Percentiles rank a stretch among this genome's conserved stretches.
Conservation (phyloP, 176 grass and related monocot species). For the Microstegium vimineum region DNA sequence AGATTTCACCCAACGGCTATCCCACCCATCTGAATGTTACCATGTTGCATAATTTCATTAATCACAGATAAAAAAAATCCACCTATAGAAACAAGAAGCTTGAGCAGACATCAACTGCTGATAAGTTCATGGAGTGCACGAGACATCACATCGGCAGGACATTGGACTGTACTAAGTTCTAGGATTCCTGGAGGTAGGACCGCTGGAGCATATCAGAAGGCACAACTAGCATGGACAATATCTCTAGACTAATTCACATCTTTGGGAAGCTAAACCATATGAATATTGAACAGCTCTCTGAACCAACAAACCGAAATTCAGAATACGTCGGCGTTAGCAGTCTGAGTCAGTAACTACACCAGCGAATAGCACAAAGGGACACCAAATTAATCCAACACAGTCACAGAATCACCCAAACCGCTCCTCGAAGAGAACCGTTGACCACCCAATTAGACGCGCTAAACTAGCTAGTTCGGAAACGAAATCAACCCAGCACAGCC, state of each 20-base stretch:
- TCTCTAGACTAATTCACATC: not conserved
- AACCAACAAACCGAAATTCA: not conserved
- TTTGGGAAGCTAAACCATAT: not conserved
- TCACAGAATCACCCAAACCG: slow-evolving; percentile 54
- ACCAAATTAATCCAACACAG: not conserved
- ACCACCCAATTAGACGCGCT: not conserved
- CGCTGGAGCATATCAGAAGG: not conserved
- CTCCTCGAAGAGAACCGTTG: slow-evolving; percentile 40
- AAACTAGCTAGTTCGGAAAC: not conserved
- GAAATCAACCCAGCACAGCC: not conserved
- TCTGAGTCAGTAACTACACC: not conserved
- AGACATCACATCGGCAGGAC: not conserved
- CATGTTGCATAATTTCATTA: slow-evolving; percentile 1
- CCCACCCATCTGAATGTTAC: slow-evolving; percentile 60
- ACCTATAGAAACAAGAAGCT: not conserved
- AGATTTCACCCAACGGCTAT: slow-evolving; percentile 75
- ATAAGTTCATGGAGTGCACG: not conserved
- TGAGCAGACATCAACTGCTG: not conserved
- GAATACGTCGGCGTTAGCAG: not conserved
- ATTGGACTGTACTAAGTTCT: not conserved
- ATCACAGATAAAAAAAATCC: not conserved
- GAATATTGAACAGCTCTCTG: not conserved
- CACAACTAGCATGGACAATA: not conserved
- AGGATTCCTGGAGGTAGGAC: not conserved
- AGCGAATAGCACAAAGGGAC: not conserved